A percentile compares a stretch with the other conserved stretches of the same genome.
phyloP scores from a whole-genome alignment of 768 basidiomycete species.

The Podaxis sp. region DNA sequence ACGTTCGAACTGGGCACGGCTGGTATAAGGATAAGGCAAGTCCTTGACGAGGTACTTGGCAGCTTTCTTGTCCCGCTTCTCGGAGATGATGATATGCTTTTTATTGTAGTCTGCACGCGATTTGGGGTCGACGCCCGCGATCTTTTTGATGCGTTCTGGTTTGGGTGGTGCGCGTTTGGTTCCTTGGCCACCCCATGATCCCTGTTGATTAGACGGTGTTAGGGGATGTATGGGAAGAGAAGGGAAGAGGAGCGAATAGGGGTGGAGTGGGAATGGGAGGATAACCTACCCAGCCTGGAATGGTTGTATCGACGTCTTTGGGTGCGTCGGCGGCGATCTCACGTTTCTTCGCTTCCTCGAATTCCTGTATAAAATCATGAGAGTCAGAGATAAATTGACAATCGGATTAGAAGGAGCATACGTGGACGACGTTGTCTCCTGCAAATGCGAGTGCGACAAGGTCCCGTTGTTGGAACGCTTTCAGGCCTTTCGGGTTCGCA shows the following conservation, averaged over 20 bases:
- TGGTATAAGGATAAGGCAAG: constrained; percentile 93
- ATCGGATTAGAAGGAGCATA: constrained; percentile 31
- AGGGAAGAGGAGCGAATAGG: background rate
- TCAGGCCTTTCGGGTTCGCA: constrained; percentile 48
- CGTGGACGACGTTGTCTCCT: constrained; percentile 93
- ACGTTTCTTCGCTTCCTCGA: constrained; percentile 77
- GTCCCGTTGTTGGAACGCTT: constrained; percentile 87
- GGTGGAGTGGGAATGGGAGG: background rate
- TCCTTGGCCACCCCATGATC: constrained; percentile 89
- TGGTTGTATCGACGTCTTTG: constrained; percentile 80
- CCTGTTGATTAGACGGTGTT: constrained; percentile 46
- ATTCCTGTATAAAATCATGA: constrained; percentile 53
- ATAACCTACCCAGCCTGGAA: constrained; percentile 90
- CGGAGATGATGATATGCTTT: constrained; percentile 91
- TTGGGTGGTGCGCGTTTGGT: constrained; percentile 58
- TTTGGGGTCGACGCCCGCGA: constrained; percentile 77
- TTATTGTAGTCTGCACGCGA: constrained; percentile 83
- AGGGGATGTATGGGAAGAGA: background rate
- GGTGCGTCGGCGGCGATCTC: constrained; percentile 91
- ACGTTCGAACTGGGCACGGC: constrained; percentile 88
- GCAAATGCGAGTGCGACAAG: constrained; percentile 95
- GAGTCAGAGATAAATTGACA: background rate
- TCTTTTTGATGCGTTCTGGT: constrained; percentile 74
- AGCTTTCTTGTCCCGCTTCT: constrained; percentile 94
- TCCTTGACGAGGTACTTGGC: constrained; percentile 88